These are phyloP conservation scores for Teratosphaeria nubilosa DNA, from an alignment of 2,329 filamentous ascomycete genomes.

Conservation along the genomic window DNA sequence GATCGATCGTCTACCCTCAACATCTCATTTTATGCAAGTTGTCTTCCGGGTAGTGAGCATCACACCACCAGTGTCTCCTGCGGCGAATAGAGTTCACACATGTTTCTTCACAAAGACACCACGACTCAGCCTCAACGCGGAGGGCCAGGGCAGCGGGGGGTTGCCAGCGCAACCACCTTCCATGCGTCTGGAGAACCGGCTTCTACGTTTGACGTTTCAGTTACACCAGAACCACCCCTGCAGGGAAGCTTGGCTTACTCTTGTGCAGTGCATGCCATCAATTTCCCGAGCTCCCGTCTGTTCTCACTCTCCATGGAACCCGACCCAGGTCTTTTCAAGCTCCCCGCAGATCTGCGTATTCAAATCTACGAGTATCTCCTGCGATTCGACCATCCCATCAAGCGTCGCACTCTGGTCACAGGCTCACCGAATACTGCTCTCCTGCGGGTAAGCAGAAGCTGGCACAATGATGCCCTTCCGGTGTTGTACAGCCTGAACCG, in stretches of 20 bases:
- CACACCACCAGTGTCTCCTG: neutral
- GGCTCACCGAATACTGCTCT: slow-evolving; percentile 2
- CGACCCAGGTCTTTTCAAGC: neutral
- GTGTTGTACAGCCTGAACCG: slow-evolving; percentile 6
- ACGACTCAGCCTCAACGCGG: neutral
- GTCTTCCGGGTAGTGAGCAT: neutral
- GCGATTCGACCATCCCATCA: slow-evolving; percentile 4
- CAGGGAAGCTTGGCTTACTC: neutral
- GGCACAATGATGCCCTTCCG: slow-evolving; percentile 4
- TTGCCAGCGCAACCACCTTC: neutral
- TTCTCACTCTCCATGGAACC: neutral
- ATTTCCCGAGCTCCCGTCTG: no score
- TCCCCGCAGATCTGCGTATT: slow-evolving; percentile 4
- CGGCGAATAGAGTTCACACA: neutral
- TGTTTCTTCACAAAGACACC: neutral
- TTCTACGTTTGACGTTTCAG: neutral
- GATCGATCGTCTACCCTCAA: neutral
- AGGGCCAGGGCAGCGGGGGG: neutral
- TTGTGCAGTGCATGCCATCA: no score
- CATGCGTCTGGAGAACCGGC: neutral
- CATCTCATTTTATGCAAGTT: neutral
- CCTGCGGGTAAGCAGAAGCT: slow-evolving; percentile 4
- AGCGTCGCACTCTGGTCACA: neutral
- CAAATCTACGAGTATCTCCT: slow-evolving; percentile 5
- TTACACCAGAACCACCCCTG: neutral